phyloP scores from a whole-genome alignment of 306 rosid genomes.

The Castanopsis chinensis region DNA sequence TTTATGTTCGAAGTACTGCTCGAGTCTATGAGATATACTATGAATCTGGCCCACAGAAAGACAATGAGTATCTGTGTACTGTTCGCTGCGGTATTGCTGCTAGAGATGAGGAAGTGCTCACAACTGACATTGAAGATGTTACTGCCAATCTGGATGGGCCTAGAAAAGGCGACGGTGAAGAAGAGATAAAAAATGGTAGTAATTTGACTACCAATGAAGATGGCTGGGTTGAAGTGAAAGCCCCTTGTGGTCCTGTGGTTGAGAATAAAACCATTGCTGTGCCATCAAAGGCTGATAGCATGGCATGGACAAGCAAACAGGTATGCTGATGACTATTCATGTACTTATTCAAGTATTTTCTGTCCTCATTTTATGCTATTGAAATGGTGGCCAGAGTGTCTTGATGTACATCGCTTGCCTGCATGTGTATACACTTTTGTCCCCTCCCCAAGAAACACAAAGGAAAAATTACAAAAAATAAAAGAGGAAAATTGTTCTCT shows the following conservation, averaged over 20 bases:
- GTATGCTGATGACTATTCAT: conserved; percentile 32
- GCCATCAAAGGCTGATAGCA: conserved; percentile 18
- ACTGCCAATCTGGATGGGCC: conserved; percentile 32
- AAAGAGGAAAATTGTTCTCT: not conserved
- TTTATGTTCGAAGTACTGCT: conserved; percentile 84
- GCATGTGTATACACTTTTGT: not conserved
- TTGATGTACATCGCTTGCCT: not conserved
- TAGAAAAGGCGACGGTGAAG: conserved; percentile 25
- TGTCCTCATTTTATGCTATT: not conserved
- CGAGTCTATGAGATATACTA: conserved; percentile 74
- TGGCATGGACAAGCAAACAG: conserved; percentile 34
- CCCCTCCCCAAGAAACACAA: not conserved
- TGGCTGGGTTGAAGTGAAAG: conserved; percentile 86
- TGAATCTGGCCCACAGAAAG: conserved; percentile 37
- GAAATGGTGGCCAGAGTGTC: not conserved
- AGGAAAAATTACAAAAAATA: not conserved
- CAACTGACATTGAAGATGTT: conserved; percentile 25
- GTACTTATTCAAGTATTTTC: not conserved
- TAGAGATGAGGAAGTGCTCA: conserved; percentile 59
- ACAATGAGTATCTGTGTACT: conserved; percentile 67
- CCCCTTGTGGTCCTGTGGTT: conserved; percentile 22
- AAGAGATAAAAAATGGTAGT: conserved; percentile 25
- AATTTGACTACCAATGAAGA: conserved; percentile 47
- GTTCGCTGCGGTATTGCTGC: conserved; percentile 69
- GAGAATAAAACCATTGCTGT: conserved; percentile 13